Evolutionary conservation across 169 alveolate genomes (phyloP).

Genomic region (Plasmodium knowlesi): DNA sequence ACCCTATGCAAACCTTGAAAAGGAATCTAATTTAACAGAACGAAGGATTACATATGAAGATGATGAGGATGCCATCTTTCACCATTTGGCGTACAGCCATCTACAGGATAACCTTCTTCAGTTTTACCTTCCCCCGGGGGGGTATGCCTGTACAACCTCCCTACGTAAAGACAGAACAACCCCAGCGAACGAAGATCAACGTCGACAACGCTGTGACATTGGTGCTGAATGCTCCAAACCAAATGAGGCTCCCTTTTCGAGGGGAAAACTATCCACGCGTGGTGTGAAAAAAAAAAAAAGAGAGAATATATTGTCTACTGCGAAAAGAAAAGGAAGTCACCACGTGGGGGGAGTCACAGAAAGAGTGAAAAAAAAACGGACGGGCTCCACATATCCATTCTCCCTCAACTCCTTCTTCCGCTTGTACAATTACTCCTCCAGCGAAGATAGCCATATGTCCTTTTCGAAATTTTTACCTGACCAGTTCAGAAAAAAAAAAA

Average conservation of each 20-base stretch:
- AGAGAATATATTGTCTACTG: not conserved
- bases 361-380: not conserved
- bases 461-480: constrained; percentile 26
- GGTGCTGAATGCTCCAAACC: not conserved
- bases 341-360: not conserved
- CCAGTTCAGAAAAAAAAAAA: not conserved
- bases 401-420: not conserved
- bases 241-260: not conserved
- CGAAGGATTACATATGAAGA: not conserved
- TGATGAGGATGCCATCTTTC: not conserved
- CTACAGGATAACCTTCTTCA: not conserved
- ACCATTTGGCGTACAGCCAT: not conserved
- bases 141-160: not conserved
- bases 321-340: not conserved
- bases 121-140: not conserved
- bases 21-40: not conserved
- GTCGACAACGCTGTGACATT: not conserved
- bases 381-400: not conserved
- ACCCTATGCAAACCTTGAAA: not conserved
- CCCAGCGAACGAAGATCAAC: not conserved
- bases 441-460: not conserved
- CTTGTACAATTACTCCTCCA: not conserved
- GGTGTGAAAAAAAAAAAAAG: not conserved
- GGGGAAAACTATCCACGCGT: not conserved
- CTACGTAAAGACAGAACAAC: not conserved